Base-by-base conservation (phyloP, 2,329 filamentous ascomycete species). In the Raffaelea ambrosiae region DNA sequence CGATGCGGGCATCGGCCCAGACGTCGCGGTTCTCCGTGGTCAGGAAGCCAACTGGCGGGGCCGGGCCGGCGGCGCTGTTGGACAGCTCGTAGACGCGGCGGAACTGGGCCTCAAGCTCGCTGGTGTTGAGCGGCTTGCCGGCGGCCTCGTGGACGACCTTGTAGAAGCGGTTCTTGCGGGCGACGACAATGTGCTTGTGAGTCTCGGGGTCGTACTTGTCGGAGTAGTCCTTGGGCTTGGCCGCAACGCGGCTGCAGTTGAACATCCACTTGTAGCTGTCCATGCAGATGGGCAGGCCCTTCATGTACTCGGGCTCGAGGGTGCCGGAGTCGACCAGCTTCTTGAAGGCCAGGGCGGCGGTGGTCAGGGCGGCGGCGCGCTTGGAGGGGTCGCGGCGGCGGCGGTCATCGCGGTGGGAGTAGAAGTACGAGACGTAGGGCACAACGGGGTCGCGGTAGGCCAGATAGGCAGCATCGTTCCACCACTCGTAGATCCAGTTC, bases 241-340 rank as follows among this genome's bases (percentile, higher is more conserved):
- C 85, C 26, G 91, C 84, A 38, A 97, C 83, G 57, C 93, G 84
- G 66, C 81, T 86, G 67, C 80, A 82, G 69, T 98, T 97, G 79
- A 98, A 98, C 93, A 98, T 98, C 79, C 84, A 97, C 71, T 95
- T 76, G 74, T 96, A 97, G 63, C 88, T 93, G 74, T 89, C 89
- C 93, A 98, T 98, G 67, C 90, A 93, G 62, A 97, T 91, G 51
- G 93, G 93, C 51, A 94, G 77, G 70, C 89, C 90, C 74, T 94
- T 94, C 89, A 98, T 95, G 71, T 96, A 97, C 69, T 98, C 93
- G 21, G 93, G 93, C 73, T 98, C 93, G 46, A 98, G 74, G 8
- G 81, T 83, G 55, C 84, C 83, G 40, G 67, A 65, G 62, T 96
- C 91, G 19, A 97, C 91, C 70, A 89, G 81, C 67, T 84, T 86